A percentile compares a stretch with the other conserved stretches of the same genome.
Conservation (phyloP, 1,284 basidiomycete species). For the Sanghuangporus baumii region DNA sequence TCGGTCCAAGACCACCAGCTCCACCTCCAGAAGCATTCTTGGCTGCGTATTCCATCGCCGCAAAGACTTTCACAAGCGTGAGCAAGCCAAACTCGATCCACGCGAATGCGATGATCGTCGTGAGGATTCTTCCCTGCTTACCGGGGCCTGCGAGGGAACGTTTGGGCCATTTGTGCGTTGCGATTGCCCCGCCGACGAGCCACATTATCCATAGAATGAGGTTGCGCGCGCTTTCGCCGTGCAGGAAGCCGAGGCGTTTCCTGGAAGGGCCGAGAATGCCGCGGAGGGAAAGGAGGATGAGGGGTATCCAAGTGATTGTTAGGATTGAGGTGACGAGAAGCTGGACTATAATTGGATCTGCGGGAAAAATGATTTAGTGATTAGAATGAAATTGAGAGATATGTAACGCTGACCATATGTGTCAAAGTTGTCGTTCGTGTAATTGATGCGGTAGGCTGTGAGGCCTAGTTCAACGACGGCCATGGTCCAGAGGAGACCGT, state of each 20-base stretch:
- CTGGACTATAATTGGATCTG: slow-evolving; percentile 14
- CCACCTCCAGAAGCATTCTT: neutral
- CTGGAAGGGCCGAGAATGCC: neutral
- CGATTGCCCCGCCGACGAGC: slow-evolving; percentile 16
- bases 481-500: neutral
- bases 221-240: neutral
- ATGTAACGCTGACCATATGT: slow-evolving; percentile 8
- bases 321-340: slow-evolving; percentile 13
- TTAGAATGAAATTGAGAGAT: neutral
- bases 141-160: neutral
- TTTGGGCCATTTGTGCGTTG: slow-evolving; percentile 17
- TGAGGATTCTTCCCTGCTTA: slow-evolving; percentile 5
- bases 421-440: neutral
- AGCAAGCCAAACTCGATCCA: slow-evolving; percentile 15
- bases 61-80: slow-evolving; percentile 6
- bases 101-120: slow-evolving; percentile 12
- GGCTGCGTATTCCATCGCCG: slow-evolving; percentile 13
- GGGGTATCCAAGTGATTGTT: slow-evolving; percentile 16
- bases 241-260: neutral
- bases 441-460: slow-evolving; percentile 6
- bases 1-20: neutral
- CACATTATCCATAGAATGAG: slow-evolving; percentile 18
- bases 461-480: slow-evolving; percentile 9
- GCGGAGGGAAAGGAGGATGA: neutral
- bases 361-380: neutral